These are phyloP conservation scores for Candida xyloterini DNA, from an alignment of 805 yeast genomes.

Conservation along the genomic window DNA sequence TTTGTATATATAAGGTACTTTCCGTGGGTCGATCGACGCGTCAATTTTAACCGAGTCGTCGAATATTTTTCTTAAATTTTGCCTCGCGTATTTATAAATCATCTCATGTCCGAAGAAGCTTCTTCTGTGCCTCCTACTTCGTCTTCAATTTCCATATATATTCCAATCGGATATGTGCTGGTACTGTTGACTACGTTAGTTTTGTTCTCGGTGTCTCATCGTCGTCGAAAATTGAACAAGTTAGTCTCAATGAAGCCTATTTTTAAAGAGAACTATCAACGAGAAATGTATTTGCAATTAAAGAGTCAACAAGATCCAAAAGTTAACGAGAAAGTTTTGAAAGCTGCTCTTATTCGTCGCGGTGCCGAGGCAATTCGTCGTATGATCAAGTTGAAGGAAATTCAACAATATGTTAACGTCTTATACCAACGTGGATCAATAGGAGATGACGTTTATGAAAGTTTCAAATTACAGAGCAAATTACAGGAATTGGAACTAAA, in stretches of 20 bases:
- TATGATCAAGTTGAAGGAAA: conserved; percentile 76
- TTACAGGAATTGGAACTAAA: conserved; percentile 78
- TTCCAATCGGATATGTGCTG: conserved; percentile 75
- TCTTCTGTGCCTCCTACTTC: conserved; percentile 19
- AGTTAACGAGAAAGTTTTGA: conserved; percentile 59
- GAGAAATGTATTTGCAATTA: conserved; percentile 60
- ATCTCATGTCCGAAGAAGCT: conserved; percentile 18
- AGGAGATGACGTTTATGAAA: conserved; percentile 84
- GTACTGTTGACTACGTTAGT: conserved; percentile 64
- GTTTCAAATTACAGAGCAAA: conserved; percentile 73
- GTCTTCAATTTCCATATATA: conserved; percentile 52
- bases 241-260: conserved; percentile 65
- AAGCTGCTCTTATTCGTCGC: conserved; percentile 50
- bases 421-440: conserved; percentile 85
- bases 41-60: no score
- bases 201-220: conserved; percentile 66
- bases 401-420: conserved; percentile 62
- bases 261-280: conserved; percentile 65
- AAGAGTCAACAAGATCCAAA: conserved; percentile 49
- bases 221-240: conserved; percentile 51
- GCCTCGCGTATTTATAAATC: neutral
- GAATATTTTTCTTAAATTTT: neutral
- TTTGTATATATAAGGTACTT: conserved; percentile 19
- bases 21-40: no score
- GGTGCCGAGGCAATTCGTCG: conserved; percentile 88